Base-by-base conservation (phyloP, 2,329 filamentous ascomycete species). In the Harringtonia aguacate region DNA sequence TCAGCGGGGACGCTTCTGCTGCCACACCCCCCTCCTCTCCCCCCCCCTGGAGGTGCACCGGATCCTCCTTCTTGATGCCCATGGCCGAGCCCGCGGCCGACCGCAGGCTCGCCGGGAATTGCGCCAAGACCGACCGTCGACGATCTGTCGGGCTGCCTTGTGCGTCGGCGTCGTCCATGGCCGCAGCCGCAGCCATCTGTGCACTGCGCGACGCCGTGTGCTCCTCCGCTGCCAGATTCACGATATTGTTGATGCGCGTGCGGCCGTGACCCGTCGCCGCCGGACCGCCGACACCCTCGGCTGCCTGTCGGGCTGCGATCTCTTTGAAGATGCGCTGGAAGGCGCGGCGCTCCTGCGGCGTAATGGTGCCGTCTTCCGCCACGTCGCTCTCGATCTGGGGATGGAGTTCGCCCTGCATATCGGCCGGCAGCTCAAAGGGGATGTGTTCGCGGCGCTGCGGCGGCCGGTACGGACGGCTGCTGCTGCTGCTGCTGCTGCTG, bases 271-370 rank as follows among this genome's bases (percentile, higher is more conserved):
- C 38, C 14, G 12, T 17, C 8, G 21, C 30, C 15, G 8, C 27
- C 27, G 17, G 17, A 15, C 8, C 13, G 15, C 18, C 30, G 15
- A 2, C n/a, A 17, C 1, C 31, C 33, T 42, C 24, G n/a, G 24
- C 22, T 20, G 13, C 8, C 12, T 15, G 22, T 18, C 7, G 18
- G 47, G 39, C 17, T 21, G 73, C 70, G 36, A 81, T 80, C 42
- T 77, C 67, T 41, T 69, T 65, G 51, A 82, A 82, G 41, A 81
- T 73, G 41, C 67, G 64, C 24, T 72, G 67, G 47, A 75, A 75
- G 9, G 65, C 56, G 8, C 60, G 53, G 8, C 62, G 61, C 55
- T 82, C 78, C 0, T 63, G 55, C 0, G 70, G 70, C 0, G 78
- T 82, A 39, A 81, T 76, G 6, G 76, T 81, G 4, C 68, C 69